A percentile compares a stretch with the other conserved stretches of the same genome.
Conservation (phyloP, 352 stramenopile genomes). For the Pythium sukuiense region DNA sequence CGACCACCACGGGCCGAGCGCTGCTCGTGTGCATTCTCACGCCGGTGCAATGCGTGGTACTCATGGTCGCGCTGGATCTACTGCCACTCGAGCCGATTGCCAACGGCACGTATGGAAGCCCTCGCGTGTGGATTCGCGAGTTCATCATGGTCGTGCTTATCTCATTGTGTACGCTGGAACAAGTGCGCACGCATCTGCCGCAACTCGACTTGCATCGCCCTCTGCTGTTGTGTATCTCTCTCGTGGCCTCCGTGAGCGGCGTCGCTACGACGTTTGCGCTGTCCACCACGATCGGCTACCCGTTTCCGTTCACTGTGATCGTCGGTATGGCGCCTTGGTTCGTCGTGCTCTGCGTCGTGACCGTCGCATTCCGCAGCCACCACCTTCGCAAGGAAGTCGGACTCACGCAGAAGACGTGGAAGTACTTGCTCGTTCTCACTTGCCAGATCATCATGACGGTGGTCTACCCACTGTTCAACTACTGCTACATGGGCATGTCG, state of each 20-base stretch:
- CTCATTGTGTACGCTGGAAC: not conserved
- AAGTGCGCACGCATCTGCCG: not conserved
- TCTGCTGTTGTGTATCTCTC: not conserved
- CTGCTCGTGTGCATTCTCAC: constrained; percentile 12
- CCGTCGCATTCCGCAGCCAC: not conserved
- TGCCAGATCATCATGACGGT: constrained; percentile 20
- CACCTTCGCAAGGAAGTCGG: not conserved
- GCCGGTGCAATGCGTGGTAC: constrained; percentile 5
- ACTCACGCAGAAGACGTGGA: not conserved
- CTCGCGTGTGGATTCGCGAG: not conserved
- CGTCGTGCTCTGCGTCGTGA: not conserved
- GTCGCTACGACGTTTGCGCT: not conserved
- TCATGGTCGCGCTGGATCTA: constrained; percentile 8
- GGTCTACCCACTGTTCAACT: constrained; percentile 25
- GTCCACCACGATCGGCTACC: constrained; percentile 10
- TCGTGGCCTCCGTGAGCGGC: not conserved
- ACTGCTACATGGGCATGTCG: constrained; percentile 17
- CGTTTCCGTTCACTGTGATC: constrained; percentile 14
- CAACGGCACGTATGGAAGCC: not conserved
- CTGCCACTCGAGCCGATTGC: constrained; percentile 8
- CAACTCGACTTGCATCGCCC: not conserved
- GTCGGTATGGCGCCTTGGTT: constrained; percentile 5
- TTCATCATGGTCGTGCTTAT: not conserved
- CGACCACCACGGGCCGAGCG: constrained; percentile 6
- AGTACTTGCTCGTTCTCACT: constrained; percentile 13